Base-by-base conservation (phyloP, 2,329 filamentous ascomycete species). In the Colletotrichum godetiae region DNA sequence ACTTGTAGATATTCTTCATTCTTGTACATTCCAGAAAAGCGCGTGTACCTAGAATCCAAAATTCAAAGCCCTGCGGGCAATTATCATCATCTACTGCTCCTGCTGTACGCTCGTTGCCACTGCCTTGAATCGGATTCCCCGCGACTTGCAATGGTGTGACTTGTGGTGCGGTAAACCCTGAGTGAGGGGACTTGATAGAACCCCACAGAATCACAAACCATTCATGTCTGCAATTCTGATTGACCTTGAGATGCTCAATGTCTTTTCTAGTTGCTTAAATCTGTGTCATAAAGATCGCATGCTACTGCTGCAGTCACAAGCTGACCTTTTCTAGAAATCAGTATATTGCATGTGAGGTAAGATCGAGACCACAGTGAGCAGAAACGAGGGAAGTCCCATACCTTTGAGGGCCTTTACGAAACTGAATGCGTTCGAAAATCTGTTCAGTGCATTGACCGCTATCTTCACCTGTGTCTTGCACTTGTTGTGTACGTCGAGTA, bases 1-100 rank as follows among this genome's bases (percentile, higher is more conserved):
- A 73, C 60, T 49, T 73, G 67, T 73, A 70, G 60, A 70, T 70
- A 73, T 73, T 60, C 22, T 59, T 65, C 56, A 13, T 56, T 57
- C 35, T 37, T 60, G 60, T 65, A 69, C 70, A 70, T 61, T 57
- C 56, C 46, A 24, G 7, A 31, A 29, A 52, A 62, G 52, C 31
- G 31, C 31, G 60, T 70, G 60, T 73, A 61, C 27, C 29, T 65
- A 65, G 29, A 65, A 68, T 56, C 46, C 52, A 65, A 35, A 57
- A 68, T 56, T 42, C 42, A 61, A 35, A 57, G 70, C 67, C 67
- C 60, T 42, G 70, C 27, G 70, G 70, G 70, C 60, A 61, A 2
- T 64, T 70, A 11, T 29, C 33, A 72, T 12, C 19, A 35, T 6
- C 19, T 12, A 10, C 6, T 15, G n/a, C 6, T 4, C 8, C 13